Conservation (phyloP, 2,329 filamentous ascomycete species). For the Metarhizium robertsii region DNA sequence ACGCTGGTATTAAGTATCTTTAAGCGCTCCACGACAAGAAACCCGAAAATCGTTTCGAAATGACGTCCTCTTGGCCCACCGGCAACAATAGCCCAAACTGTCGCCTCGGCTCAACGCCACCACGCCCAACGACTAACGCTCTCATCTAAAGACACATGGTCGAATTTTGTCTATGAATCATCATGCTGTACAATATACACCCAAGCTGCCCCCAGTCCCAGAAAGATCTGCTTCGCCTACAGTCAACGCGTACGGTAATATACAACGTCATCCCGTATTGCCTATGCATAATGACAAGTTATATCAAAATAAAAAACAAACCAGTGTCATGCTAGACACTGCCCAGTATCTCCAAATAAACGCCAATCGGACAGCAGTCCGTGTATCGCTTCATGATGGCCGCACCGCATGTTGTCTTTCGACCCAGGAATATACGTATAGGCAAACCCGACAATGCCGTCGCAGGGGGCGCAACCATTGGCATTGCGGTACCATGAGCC, state of each 20-base stretch:
- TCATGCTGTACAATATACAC: conserved; percentile 3
- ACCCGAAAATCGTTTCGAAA: no score
- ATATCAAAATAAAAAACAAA: neutral
- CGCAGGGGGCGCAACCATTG: neutral
- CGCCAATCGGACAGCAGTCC: conserved; percentile 2
- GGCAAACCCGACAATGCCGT: neutral
- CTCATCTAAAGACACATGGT: neutral
- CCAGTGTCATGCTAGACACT: neutral
- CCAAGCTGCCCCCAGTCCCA: neutral
- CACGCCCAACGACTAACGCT: neutral
- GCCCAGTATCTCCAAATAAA: conserved; percentile 4
- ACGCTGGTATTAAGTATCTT: no score
- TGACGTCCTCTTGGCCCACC: no score
- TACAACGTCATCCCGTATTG: conserved; percentile 4
- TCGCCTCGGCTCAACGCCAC: neutral
- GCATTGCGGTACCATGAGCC: neutral
- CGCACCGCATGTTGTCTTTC: neutral
- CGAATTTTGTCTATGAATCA: conserved; percentile 1
- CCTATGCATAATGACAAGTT: conserved; percentile 3
- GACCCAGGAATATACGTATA: neutral
- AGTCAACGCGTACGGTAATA: conserved; percentile 2
- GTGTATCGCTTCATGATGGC: neutral
- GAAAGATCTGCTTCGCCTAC: neutral
- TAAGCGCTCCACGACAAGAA: no score
- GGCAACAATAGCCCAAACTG: no score